phyloP scores from a whole-genome alignment of 495 filamentous ascomycete species.

The Pyrenula massariospora region DNA sequence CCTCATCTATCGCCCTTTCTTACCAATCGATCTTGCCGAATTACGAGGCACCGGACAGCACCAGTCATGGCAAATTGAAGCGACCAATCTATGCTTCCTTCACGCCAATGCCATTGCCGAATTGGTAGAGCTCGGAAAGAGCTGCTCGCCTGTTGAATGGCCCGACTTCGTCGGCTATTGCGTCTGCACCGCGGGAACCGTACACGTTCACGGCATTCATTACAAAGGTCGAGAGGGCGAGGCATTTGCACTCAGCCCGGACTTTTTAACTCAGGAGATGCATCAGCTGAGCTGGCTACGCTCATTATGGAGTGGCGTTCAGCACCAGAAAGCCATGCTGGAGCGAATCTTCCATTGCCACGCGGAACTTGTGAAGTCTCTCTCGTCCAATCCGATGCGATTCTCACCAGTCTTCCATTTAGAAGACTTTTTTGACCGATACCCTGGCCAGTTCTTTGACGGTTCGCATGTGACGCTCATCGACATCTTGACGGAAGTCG shows the following conservation, averaged over 20 bases:
- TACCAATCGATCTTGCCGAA: slow-evolving; percentile 72
- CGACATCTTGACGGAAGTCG: slow-evolving; percentile 38
- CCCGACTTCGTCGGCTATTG: slow-evolving; percentile 75
- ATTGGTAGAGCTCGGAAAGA: slow-evolving; percentile 63
- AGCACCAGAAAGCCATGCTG: slow-evolving; percentile 67
- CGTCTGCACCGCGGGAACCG: slow-evolving; percentile 69
- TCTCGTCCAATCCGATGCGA: slow-evolving; percentile 51
- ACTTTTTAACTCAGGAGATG: slow-evolving; percentile 67
- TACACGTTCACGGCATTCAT: slow-evolving; percentile 74
- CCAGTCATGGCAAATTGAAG: slow-evolving; percentile 83
- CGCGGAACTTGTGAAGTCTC: slow-evolving; percentile 57
- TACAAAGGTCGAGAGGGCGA: slow-evolving; percentile 58
- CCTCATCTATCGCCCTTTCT: slow-evolving; percentile 72
- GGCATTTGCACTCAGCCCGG: slow-evolving; percentile 50
- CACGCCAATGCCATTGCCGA: slow-evolving; percentile 82
- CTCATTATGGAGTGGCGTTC: slow-evolving; percentile 62
- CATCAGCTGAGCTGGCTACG: slow-evolving; percentile 63
- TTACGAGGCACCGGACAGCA: slow-evolving; percentile 69
- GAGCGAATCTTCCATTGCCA: slow-evolving; percentile 64
- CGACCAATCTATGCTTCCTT: slow-evolving; percentile 74
- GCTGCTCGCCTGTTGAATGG: slow-evolving; percentile 59
- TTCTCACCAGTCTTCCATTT: slow-evolving; percentile 71
- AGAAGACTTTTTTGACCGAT: slow-evolving; percentile 79
- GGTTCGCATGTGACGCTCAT: slow-evolving; percentile 42
- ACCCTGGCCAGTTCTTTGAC: slow-evolving; percentile 41